Base-by-base conservation (phyloP, 2,329 filamentous ascomycete genomes). In the Biscogniauxia marginata region DNA sequence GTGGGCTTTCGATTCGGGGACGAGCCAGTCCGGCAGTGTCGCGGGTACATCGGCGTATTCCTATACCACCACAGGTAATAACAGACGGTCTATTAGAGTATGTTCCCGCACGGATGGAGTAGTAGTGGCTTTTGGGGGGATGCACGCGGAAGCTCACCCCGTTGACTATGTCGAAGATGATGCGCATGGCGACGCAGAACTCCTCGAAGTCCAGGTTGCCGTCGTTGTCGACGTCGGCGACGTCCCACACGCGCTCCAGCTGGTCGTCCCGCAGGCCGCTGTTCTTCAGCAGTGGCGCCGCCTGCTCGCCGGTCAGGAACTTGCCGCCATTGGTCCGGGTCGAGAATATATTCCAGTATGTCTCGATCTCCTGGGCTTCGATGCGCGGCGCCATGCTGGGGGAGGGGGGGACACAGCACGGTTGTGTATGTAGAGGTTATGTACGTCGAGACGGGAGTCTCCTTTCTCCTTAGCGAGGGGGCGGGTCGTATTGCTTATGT, bases 161-260 rank as follows among this genome's bases (percentile, higher is more conserved):
- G 70, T 99, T 99, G 66, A 99, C 87, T 63, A 98, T 79, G 73
- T 99, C 95, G 74, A 98, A 99, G 68, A 98, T 97, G 69, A 99
- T 79, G 70, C 95, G 86, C 95, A 99, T 99, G 43, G 93, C 95
- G 56, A 99, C 95, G 74, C 95, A 99, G 74, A 99, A 99, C 80
- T 99, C 95, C 77, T 99, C 95, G 78, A 99, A 99, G 76, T 99
- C 95, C 53, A 99, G 81, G 75, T 96, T 96, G 61, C 95, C 95
- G 78, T 99, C 95, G 67, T 93, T 93, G 75, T 99, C 95, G 59
- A 99, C 91, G 73, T 99, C 95, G 56, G 95, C 91, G 61, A 99
- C 82, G 70, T 99, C 95, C 95, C 95, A 99, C 61, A 99, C 91
- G 67, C 87, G 85, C 77, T 98, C 95, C n/a, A 99, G 87, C 77